Conservation (phyloP, 2,329 filamentous ascomycete genomes). For the Arthrobotrys sinensis region DNA sequence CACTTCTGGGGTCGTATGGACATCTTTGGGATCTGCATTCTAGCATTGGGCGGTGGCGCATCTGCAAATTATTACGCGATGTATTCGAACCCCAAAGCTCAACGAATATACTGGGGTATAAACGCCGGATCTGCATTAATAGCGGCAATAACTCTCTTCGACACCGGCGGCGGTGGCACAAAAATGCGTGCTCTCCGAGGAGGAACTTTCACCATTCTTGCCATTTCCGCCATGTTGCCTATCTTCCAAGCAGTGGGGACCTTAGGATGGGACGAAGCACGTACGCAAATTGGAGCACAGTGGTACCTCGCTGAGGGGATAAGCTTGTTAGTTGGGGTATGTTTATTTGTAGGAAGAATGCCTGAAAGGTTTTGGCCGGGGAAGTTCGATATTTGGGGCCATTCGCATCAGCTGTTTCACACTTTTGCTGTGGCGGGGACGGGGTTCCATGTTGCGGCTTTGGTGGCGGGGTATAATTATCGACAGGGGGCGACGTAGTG, state of each 20-base stretch:
- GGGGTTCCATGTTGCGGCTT: slow-evolving; percentile 33
- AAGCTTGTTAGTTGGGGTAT: slow-evolving; percentile 60
- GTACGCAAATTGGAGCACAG: slow-evolving; percentile 60
- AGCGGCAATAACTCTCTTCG: slow-evolving; percentile 61
- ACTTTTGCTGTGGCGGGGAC: slow-evolving; percentile 19
- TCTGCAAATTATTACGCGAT: slow-evolving; percentile 64
- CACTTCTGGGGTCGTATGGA: slow-evolving; percentile 65
- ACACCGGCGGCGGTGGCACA: slow-evolving; percentile 64
- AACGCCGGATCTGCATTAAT: slow-evolving; percentile 61
- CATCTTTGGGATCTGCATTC: slow-evolving; percentile 65
- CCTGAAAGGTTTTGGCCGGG: slow-evolving; percentile 34
- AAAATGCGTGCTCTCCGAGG: slow-evolving; percentile 64
- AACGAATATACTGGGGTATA: slow-evolving; percentile 63
- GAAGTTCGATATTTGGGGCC: slow-evolving; percentile 21
- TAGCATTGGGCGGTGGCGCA: slow-evolving; percentile 32
- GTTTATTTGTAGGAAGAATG: slow-evolving; percentile 58
- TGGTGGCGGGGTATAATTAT: slow-evolving; percentile 30
- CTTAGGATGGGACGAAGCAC: slow-evolving; percentile 63
- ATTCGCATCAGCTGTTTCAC: slow-evolving; percentile 8
- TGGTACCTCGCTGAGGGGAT: slow-evolving; percentile 63
- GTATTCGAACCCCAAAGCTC: slow-evolving; percentile 61
- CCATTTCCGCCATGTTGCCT: slow-evolving; percentile 65
- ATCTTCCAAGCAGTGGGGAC: slow-evolving; percentile 63
- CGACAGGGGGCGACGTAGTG: slow-evolving; percentile 15
- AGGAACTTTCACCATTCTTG: slow-evolving; percentile 63